Conservation (phyloP, 805 yeast species). For the Nakazawaea laoshanensis region DNA sequence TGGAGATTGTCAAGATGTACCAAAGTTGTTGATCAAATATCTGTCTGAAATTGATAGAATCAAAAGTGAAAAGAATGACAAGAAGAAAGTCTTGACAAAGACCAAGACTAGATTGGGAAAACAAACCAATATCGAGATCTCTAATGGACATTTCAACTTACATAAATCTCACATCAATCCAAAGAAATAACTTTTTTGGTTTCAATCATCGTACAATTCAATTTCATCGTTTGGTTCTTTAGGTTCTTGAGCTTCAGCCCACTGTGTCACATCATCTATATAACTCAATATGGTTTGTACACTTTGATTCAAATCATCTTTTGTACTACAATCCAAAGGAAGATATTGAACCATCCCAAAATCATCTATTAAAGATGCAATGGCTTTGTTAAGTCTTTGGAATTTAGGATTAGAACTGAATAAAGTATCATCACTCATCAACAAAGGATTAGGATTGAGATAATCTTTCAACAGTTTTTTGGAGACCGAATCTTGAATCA, state of each 20-base stretch:
- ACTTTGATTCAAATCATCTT: conserved; percentile 61
- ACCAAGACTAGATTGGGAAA: not conserved
- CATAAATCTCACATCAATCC: conserved; percentile 4
- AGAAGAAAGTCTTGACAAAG: conserved; percentile 12
- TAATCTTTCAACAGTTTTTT: conserved; percentile 74
- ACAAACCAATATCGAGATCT: not conserved
- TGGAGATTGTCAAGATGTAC: conserved; percentile 59
- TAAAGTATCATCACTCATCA: conserved; percentile 46
- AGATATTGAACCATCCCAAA: conserved; percentile 98
- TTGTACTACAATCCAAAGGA: conserved; percentile 65
- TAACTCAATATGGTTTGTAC: conserved; percentile 80
- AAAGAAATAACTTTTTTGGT: not conserved
- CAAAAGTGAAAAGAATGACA: conserved; percentile 12
- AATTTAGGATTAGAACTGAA: conserved; percentile 43
- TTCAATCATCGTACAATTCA: conserved; percentile 45
- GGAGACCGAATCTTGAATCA: conserved; percentile 71
- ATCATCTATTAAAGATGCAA: conserved; percentile 89
- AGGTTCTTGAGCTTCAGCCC: conserved; percentile 96
- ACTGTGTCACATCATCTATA: conserved; percentile 94
- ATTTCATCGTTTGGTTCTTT: conserved; percentile 84
- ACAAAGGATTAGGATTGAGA: conserved; percentile 84
- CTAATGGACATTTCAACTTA: not conserved
- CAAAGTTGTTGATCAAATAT: conserved; percentile 17
- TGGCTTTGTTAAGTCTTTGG: conserved; percentile 64
- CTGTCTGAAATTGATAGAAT: conserved; percentile 20